Evolutionary conservation across 805 yeast genomes (phyloP), one percentile per base, ranked within the genome.

Genomic region (Martiniozyma abietophila): DNA sequence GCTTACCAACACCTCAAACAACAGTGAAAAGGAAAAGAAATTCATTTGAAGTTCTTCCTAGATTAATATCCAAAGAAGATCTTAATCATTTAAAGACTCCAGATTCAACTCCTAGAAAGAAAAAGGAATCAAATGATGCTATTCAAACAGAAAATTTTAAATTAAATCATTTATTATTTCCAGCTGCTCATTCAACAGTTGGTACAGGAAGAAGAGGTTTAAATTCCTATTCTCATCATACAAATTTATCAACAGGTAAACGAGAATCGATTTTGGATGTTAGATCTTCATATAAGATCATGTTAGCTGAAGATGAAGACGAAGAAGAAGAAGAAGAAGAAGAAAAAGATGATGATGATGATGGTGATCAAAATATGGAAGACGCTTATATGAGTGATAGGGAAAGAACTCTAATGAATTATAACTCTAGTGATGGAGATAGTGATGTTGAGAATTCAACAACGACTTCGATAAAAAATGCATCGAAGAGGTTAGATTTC

Each of bases 101-200:
- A 18, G 46, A 42, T 15, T 23, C 36, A 1, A 42, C 46, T 5
- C 46, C 46, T 4, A 25, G 43, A 30, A 32, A 31, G 17, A 42
- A 31, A 14, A 26, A 21, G 20, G 32, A 38, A 10, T 12, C 19
- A 8, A 15, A 11, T 12, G 43, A 36, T 6, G n/a, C 25, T 5
- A 17, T 20, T 7, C 18, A 27, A 15, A 32, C 32, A 2, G 40
- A 25, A 8, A 11, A 15, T 18, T 16, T 12, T 5, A 37, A 31
- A 25, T 11, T 36, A 9, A 17, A 26, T 10, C 31, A 29, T 32
- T 16, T 33, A 4, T 12, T 54, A 21, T 55, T 55, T 34, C 59
- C 57, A 9, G 32, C 44, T 8, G 54, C 56, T 2, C 51, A 46
- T 5, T 53, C 59, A 1, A 51, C 58, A 1, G 44, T 54, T 8